These are phyloP conservation scores for Thraustotheca clavata DNA, from an alignment of 352 stramenopile genomes.

Conservation along the genomic window DNA sequence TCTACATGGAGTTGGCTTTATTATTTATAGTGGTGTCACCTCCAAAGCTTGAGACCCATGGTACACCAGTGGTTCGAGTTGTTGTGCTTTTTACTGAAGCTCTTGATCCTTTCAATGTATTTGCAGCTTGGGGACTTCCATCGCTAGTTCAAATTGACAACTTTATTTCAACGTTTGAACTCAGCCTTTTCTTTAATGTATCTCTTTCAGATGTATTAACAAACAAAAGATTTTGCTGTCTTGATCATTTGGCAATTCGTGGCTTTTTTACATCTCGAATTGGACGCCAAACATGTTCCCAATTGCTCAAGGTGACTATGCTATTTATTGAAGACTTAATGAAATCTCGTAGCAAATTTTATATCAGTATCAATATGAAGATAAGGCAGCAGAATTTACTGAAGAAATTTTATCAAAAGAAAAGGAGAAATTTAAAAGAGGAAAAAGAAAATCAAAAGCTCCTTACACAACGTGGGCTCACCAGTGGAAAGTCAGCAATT, in stretches of 20 bases:
- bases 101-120: constrained; percentile 55
- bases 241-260: constrained; percentile 42
- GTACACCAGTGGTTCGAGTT: constrained; percentile 39
- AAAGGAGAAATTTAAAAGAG: not conserved
- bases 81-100: constrained; percentile 53
- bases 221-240: constrained; percentile 44
- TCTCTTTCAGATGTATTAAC: constrained; percentile 51
- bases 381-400: constrained; percentile 28
- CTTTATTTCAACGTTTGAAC: constrained; percentile 35
- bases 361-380: constrained; percentile 32
- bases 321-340: not conserved
- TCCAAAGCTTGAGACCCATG: constrained; percentile 11
- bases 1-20: constrained; percentile 41
- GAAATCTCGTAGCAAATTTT: constrained; percentile 31
- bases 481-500: not conserved
- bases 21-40: constrained; percentile 22
- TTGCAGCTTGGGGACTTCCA: constrained; percentile 39
- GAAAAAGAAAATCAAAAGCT: constrained; percentile 16
- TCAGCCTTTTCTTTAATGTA: constrained; percentile 47
- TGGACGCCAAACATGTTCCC: constrained; percentile 41
- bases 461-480: not conserved
- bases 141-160: constrained; percentile 19
- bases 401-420: constrained; percentile 32
- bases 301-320: constrained; percentile 27
- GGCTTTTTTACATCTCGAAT: constrained; percentile 44